Conservation (phyloP, 2,329 filamentous ascomycete genomes). For the Fusarium pseudonygamai region DNA sequence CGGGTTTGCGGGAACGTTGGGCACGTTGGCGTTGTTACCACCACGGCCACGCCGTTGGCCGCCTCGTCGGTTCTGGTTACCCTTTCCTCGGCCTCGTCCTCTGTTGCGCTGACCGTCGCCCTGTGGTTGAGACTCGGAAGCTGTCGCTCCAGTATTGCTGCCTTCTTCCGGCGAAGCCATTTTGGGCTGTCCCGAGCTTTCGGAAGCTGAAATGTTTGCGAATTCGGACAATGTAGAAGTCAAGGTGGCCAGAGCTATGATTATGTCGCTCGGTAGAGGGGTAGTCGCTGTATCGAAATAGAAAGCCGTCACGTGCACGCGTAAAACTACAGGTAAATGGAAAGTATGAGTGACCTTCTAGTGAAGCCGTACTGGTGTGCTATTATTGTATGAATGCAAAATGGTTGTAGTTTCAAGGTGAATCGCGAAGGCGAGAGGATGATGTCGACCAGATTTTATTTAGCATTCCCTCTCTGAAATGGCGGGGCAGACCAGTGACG, state of each 20-base stretch:
- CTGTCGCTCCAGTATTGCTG: conserved; percentile 15
- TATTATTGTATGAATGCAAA: neutral
- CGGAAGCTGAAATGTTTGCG: neutral
- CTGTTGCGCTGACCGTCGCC: conserved; percentile 48
- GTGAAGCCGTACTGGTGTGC: neutral
- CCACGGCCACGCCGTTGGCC: conserved; percentile 47
- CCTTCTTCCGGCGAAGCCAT: conserved; percentile 36
- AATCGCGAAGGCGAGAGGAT: conserved; percentile 16
- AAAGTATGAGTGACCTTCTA: neutral
- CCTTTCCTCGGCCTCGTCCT: conserved; percentile 55
- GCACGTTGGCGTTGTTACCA: conserved; percentile 33
- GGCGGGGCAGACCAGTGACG: conserved; percentile 37
- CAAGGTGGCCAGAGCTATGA: neutral
- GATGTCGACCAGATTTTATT: conserved; percentile 44
- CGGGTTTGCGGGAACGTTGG: conserved; percentile 39
- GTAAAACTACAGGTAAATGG: neutral
- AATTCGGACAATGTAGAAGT: neutral
- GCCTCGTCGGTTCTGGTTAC: conserved; percentile 51
- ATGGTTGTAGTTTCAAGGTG: neutral
- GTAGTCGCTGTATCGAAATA: conserved; percentile 1
- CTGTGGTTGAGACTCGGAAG: conserved; percentile 35
- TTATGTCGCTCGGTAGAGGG: conserved; percentile 22
- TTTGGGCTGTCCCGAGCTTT: neutral
- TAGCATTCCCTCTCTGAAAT: conserved; percentile 15
- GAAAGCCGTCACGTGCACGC: neutral